Base-by-base conservation (phyloP, 257 asterid genomes). In the Jasminum sambac region DNA sequence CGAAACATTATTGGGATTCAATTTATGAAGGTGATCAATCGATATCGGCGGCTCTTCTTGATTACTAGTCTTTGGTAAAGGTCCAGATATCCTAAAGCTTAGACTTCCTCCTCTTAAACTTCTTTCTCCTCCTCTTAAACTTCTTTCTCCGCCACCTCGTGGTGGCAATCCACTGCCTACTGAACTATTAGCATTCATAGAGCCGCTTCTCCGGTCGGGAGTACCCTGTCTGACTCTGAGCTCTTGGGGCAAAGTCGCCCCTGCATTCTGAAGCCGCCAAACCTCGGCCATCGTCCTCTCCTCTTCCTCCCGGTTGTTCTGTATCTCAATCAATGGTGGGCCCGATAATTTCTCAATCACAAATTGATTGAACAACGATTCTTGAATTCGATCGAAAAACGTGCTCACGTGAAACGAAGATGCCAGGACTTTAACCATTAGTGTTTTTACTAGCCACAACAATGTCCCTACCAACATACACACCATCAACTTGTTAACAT, bases 351-450 rank as follows among this genome's bases (percentile, higher is more conserved):
- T 79, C 86, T 91, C 96, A 11, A 94, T 94, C 60, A 87, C 88
- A 41, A 87, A 91, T 75, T 94, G 98, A 41, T 91, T 94, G 13
- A 89, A 94, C 69, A 94, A 48, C 0, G 97, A 86, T 10, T 89
- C 98, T 24, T 94, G 97, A 34, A 94, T 94, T 25, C 98, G 87
- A 38, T 94, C 97, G 39, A 94, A 94, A 81, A 91, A 94, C 0
- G 96, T 87, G 81, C 97, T 94, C 16, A 94, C 98, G n/a, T 94
- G 98, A 65, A 94, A 94, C 0, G 98, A 94, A 8, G 99, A 91
- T 0, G 99, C 97, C 0, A 91, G 87, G 14, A 95, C 95, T 75
- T 91, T 91, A 38, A 95, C 96, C 92, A 95, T 89, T 6, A 95
- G 89, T 0, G 99, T 95, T 88, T 95, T 95, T 25, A 82, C 85